Evolutionary conservation across 1,139 yeast species (phyloP), one percentile per base, ranked within the genome.

Genomic region (Chernovozyma aurita): DNA sequence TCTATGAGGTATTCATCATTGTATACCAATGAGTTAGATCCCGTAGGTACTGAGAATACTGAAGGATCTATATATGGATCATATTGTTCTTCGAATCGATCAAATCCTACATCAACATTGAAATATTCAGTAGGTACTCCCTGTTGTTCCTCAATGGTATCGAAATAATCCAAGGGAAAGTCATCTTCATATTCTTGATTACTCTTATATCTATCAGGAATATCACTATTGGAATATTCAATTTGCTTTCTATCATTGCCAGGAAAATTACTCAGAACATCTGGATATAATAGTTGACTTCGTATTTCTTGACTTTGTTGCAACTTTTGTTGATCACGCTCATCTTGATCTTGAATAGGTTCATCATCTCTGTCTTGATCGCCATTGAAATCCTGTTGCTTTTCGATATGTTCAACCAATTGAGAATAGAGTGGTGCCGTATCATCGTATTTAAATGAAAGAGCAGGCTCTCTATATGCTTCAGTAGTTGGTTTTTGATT

Each of bases 111-210:
- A 28, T 37, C 40, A 14, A 37, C 33, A 34, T 34, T 37, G 22
- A 69, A 60, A 42, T 57, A 65, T 22, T 65, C 72, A 24, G 53
- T 47, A 9, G 47, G 39, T 16, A 12, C 13, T 18, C 35, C 15
- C n/a, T 22, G 24, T 17, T 45, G 35, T 18, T 32, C 44, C 14
- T 33, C 33, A 5, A 28, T 21, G 28, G 57, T 42, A 30, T 58
- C 57, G 48, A 81, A 73, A 49, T 79, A 81, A 47, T 81, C 88
- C 39, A 81, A 57, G 2, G 88, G 87, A 55, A 81, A 80, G 48
- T 80, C 87, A 44, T 78, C 83, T 39, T 75, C 81, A 32, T 66
- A 59, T 18, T 56, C 60, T 1, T 54, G 46, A 12, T 40, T 38
- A 4, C 45, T 38, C 38, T 50, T 53, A 32, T 45, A 51, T 33